These are phyloP conservation scores for Aeschynomene evenia DNA, from an alignment of 306 rosid genomes.

Conservation along the genomic window DNA sequence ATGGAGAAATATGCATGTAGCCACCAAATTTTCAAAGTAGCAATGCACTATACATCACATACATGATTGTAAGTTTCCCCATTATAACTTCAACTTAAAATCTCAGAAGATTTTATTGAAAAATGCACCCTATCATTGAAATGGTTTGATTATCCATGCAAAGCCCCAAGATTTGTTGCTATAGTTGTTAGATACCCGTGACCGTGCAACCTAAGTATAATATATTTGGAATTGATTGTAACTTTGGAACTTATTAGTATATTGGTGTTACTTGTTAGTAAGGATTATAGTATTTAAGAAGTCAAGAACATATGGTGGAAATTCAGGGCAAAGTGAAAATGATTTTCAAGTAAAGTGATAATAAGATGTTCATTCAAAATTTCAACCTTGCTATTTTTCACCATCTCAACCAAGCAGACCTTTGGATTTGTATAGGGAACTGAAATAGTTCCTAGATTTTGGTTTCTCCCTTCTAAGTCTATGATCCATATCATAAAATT, in stretches of 20 bases:
- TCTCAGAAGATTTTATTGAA: background rate
- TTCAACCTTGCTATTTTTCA: background rate
- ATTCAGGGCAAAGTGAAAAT: background rate
- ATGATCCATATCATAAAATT: no score
- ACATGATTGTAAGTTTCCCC: background rate
- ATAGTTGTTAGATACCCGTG: no score
- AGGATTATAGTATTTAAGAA: background rate
- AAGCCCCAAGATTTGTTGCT: background rate
- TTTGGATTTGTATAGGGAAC: background rate
- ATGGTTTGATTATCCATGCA: background rate
- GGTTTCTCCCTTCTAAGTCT: background rate
- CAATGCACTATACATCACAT: conserved; percentile 1
- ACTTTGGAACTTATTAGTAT: background rate
- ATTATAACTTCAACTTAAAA: conserved; percentile 7
- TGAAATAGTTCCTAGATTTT: background rate
- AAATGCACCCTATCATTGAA: background rate
- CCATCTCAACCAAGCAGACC: background rate
- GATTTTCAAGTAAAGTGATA: background rate
- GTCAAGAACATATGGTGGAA: background rate
- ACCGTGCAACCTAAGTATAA: no score
- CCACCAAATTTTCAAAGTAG: background rate
- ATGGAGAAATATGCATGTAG: background rate
- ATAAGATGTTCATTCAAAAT: background rate
- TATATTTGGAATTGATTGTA: background rate
- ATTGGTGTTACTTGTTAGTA: background rate